Evolutionary conservation across 257 asterid genomes (phyloP), one percentile per base, ranked within the genome.

Genomic region (Solanum neorickii): DNA sequence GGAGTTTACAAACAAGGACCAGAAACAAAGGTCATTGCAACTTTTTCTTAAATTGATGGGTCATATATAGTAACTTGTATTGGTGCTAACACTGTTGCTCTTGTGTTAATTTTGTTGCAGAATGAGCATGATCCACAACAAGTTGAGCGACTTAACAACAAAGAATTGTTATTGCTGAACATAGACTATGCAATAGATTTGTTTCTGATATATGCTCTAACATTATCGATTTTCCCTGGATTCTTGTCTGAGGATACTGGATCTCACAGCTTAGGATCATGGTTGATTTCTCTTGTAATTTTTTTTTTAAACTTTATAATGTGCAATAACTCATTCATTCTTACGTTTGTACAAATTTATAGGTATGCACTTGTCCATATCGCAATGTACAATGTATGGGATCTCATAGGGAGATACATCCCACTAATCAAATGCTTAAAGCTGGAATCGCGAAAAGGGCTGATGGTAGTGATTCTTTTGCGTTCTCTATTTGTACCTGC

Each of bases 211-310:
- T 92, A 91, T 21, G 83, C 39, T 33, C 74, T 91, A 35, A 90
- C 93, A 12, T 83, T 92, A 16, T 92, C 94, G 7, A 88, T 92
- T 56, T 92, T 92, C 86, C 93, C 93, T 35, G 91, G 94, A 56
- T 92, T 92, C 86, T 87, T 91, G 65, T 88, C 88, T 0, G 93
- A 92, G 83, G 91, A 92, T 52, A 92, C 94, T 69, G 93, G 93
- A 39, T 65, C 88, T 3, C 94, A 92, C 80, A 86, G 87, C 89
- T 76, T 92, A 78, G 94, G 93, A 7, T 76, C 87, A 87, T 92
- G 93, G 93, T 92, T 86, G 87, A 60, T 39, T 31, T 70, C 20
- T 31, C 12, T 3, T 3, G 20, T 31, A 9, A 15, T 2, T 37
- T 44, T 10, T 10, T 2, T n/a, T 20, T 66, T 5, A 65, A 37